Conservation (phyloP, 2,329 filamentous ascomycete genomes). For the Plenodomus lindquistii region DNA sequence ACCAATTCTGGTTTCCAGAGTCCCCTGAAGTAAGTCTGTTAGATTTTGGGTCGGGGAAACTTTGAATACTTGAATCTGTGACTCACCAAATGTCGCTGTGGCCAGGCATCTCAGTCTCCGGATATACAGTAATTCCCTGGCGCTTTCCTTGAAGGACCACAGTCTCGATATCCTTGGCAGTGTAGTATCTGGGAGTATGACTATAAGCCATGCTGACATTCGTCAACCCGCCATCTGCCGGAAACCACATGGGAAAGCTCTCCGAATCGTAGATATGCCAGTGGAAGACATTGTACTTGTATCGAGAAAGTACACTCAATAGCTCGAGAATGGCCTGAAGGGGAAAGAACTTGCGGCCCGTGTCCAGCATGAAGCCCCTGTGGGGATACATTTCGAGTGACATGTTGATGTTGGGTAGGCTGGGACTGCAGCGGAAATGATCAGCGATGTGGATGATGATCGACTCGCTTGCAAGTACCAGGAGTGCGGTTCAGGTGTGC, state of each 20-base stretch:
- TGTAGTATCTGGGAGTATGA: background rate
- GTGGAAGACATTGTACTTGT: conserved; percentile 1
- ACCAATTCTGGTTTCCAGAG: no score
- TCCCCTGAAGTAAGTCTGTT: no score
- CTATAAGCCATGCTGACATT: background rate
- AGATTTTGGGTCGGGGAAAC: background rate
- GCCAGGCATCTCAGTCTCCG: conserved; percentile 1
- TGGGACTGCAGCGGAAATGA: no score
- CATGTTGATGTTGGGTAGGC: background rate
- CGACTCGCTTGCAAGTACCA: no score
- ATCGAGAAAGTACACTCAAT: background rate
- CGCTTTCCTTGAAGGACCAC: background rate
- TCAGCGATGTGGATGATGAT: no score
- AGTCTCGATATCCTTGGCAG: background rate
- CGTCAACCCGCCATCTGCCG: background rate
- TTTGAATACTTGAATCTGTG: background rate
- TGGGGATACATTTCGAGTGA: background rate
- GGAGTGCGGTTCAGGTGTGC: no score
- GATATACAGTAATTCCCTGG: background rate
- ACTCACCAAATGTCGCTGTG: background rate
- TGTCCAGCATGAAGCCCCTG: conserved; percentile 1
- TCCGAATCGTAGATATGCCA: conserved; percentile 1
- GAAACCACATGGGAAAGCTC: background rate
- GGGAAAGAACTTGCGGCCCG: conserved; percentile 1
- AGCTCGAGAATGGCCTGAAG: background rate